Conservation (phyloP, 257 asterid species). For the Gentiana straminea region DNA sequence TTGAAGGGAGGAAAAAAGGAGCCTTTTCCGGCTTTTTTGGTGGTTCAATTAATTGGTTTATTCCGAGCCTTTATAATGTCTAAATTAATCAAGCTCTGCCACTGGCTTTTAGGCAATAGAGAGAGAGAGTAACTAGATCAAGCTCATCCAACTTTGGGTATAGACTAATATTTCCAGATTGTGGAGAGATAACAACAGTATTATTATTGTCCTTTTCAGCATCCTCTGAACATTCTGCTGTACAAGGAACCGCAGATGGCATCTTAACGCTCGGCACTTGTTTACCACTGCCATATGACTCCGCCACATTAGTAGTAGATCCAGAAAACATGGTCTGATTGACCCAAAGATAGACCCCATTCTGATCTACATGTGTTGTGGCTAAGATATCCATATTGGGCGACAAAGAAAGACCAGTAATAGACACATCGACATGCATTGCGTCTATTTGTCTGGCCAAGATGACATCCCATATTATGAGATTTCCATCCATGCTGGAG, state of each 20-base stretch:
- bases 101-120: constrained; percentile 78
- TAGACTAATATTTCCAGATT: constrained; percentile 22
- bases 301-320: constrained; percentile 19
- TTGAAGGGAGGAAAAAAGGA: constrained; percentile 83
- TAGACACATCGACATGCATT: constrained; percentile 58
- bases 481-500: constrained; percentile 91
- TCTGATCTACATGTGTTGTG: constrained; percentile 78
- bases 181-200: constrained; percentile 14
- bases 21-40: constrained; percentile 93
- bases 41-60: constrained; percentile 71
- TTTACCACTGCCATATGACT: constrained; percentile 62
- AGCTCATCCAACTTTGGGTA: constrained; percentile 30
- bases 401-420: constrained; percentile 73
- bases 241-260: constrained; percentile 39
- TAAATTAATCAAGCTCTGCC: constrained; percentile 92
- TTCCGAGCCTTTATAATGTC: constrained; percentile 80
- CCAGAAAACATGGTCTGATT: constrained; percentile 86
- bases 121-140: constrained; percentile 68
- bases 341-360: constrained; percentile 86
- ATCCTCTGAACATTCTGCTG: constrained; percentile 17
- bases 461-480: constrained; percentile 86
- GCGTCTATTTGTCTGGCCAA: constrained; percentile 84
- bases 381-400: constrained; percentile 90
- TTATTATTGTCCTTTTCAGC: constrained; percentile 11
- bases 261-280: constrained; percentile 41